Base-by-base conservation (phyloP, 1,139 yeast species). In the Suhomyces terraborum region DNA sequence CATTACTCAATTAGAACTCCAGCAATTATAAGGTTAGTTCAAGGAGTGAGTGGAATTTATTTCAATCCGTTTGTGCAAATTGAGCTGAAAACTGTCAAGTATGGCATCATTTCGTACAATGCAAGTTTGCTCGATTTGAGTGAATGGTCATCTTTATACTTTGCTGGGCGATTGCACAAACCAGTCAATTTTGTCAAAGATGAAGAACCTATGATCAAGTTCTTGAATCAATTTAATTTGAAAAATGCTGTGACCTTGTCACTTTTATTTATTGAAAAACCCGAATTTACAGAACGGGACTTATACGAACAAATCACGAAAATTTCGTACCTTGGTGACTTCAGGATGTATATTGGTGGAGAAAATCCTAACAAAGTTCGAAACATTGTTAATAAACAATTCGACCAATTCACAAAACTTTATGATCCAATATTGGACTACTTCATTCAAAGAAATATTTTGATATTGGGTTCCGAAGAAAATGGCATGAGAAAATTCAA, bases 81-180 rank as follows among this genome's bases (percentile, higher is more conserved):
- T 45, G 73, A 76, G 38, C 49, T 58, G 12, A 69, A 77, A 36
- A 67, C 79, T 50, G 79, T 93, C 36, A 93, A 93, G 58, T 93
- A 93, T 59, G 99, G 99, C 4, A 83, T 89, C 10, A 83, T 88
- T 1, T 80, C 88, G 3, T 69, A 78, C 46, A 75, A 78, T 27
- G 73, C 75, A 4, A 64, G 88, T 29, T 62, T 83, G 32, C 69
- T 68, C 34, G 99, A 93, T 62, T 66, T 93, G 27, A 69, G 79
- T 23, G 81, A 84, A 47, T 93, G 98, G 99, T 71, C 80, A 24
- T 78, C 93, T 0, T 75, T 93, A 51, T 93, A 93, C 55, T 60
- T 93, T 26, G 95, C 98, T 0, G 99, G 99, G 1, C 72, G 99
- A 48, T 68, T 94, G 46, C 98, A 93, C 54, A 93, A 93, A 58